Evolutionary conservation across 495 filamentous ascomycete species (phyloP), one percentile per base, ranked within the genome.

Genomic region (Aspergillus sparsus): DNA sequence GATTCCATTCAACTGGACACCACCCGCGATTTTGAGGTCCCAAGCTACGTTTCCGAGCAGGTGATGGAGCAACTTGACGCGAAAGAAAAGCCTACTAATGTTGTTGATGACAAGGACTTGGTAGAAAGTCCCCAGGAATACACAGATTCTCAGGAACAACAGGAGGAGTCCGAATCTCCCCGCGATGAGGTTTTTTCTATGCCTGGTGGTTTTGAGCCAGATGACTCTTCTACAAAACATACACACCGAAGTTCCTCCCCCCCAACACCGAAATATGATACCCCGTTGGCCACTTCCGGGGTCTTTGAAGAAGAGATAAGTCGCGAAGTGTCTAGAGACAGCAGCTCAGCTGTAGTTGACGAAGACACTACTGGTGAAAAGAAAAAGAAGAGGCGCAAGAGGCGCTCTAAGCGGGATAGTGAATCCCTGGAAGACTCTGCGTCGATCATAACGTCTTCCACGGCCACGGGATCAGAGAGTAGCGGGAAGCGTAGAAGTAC

Each of bases 121-220:
- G 36, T 6, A 46, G 37, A 27, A 27, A 27, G 21, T 3, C 21
- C 21, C 10, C 18, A 46, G 16, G 41, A 21, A 11, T 18, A 9
- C 10, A n/a, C 37, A 15, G n/a, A 44, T 39, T 12, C 18, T 32
- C 31, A 46, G 33, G 59, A 51, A 13, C 57, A 45, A 11, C 53
- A 50, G 37, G 57, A 58, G 12, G 55, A 59, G 31, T 51, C 62
- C 16, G 44, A 51, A 4, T 71, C 68, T 6, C 63, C 68, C 7
- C 62, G 66, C 0, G 45, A 69, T 7, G 69, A 73, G 57, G 65
- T 62, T 16, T 68, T 71, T 53, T 69, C 67, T 18, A 77, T 79
- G 76, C 77, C 77, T 15, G 78, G 75, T 55, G 72, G 68, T 12
- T 81, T 80, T 50, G 71, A 74, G 8, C 58, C 62, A 5, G 69